Percentiles rank a stretch among this genome's conserved stretches.
Conservation (phyloP, 2,329 filamentous ascomycete species). For the Aaosphaeria arxii region DNA sequence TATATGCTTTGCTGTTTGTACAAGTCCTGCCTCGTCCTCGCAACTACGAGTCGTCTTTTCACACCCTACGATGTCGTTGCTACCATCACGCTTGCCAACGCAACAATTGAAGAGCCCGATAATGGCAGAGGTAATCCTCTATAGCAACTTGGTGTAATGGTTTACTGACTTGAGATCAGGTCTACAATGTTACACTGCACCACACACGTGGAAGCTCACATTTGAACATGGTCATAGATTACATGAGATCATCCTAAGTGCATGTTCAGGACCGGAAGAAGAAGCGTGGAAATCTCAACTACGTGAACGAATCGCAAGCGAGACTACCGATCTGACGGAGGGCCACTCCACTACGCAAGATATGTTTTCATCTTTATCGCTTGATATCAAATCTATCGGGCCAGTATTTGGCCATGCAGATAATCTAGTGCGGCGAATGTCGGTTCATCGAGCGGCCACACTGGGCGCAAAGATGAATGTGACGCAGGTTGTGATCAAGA, state of each 20-base stretch:
- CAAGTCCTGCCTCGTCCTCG: conserved; percentile 73
- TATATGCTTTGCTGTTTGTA: conserved; percentile 90
- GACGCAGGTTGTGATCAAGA: conserved; percentile 80
- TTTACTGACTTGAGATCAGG: conserved; percentile 50
- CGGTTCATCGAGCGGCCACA: conserved; percentile 75
- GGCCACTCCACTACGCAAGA: conserved; percentile 46
- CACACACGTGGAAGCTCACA: conserved; percentile 87
- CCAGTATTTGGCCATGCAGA: conserved; percentile 72
- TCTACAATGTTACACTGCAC: conserved; percentile 80
- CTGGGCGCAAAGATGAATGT: conserved; percentile 65
- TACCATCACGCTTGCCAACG: conserved; percentile 65
- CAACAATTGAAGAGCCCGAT: conserved; percentile 68
- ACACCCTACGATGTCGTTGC: conserved; percentile 71
- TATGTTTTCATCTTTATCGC: conserved; percentile 61
- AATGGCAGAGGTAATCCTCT: conserved; percentile 62
- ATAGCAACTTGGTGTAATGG: too few relatives aligned
- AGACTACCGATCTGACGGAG: conserved; percentile 51
- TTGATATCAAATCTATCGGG: conserved; percentile 72
- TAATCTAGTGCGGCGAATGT: conserved; percentile 63
- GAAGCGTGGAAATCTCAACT: conserved; percentile 75
- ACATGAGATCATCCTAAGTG: conserved; percentile 83
- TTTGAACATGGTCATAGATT: conserved; percentile 76
- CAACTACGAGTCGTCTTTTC: conserved; percentile 62
- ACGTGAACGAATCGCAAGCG: conserved; percentile 48
- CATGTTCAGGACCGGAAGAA: conserved; percentile 78